These are phyloP conservation scores for Saturnispora bothae DNA, from an alignment of 805 yeast genomes.

Conservation along the genomic window DNA sequence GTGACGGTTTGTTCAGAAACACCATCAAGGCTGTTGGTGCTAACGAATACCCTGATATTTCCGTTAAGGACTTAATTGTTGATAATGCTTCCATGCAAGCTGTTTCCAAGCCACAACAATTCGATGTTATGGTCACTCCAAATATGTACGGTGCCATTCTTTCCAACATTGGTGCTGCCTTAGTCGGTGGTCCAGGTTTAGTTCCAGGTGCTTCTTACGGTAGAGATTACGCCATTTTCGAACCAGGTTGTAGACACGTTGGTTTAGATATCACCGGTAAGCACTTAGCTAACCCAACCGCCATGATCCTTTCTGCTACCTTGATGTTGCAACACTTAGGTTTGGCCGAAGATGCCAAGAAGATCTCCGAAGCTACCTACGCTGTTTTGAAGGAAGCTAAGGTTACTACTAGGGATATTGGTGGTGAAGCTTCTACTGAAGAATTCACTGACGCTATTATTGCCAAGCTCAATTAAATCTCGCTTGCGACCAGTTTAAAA, in stretches of 20 bases:
- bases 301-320: slow-evolving; percentile 84
- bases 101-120: slow-evolving; percentile 95
- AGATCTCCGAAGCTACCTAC: slow-evolving; percentile 81
- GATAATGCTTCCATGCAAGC: slow-evolving; percentile 99
- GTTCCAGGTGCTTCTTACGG: slow-evolving; percentile 99
- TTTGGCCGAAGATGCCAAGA: slow-evolving; percentile 72
- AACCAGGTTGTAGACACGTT: slow-evolving; percentile 99
- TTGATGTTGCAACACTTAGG: slow-evolving; percentile 95
- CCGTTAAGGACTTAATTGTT: slow-evolving; percentile 86
- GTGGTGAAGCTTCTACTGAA: slow-evolving; percentile 81
- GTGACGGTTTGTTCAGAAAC: slow-evolving; percentile 95
- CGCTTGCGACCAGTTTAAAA: too few relatives aligned
- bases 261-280: slow-evolving; percentile 94
- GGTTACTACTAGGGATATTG: slow-evolving; percentile 78
- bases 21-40: slow-evolving; percentile 82
- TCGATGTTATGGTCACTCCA: slow-evolving; percentile 95
- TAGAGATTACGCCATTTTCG: slow-evolving; percentile 94
- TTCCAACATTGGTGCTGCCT: slow-evolving; percentile 96
- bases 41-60: slow-evolving; percentile 74
- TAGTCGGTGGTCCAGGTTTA: slow-evolving; percentile 95
- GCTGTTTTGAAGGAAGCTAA: slow-evolving; percentile 84
- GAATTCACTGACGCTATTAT: slow-evolving; percentile 92
- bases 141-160: slow-evolving; percentile 96
- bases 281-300: slow-evolving; percentile 96
- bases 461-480: slow-evolving; percentile 44